Conservation (phyloP, 176 grass and related monocot species). For the Calamus simplicifolius region DNA sequence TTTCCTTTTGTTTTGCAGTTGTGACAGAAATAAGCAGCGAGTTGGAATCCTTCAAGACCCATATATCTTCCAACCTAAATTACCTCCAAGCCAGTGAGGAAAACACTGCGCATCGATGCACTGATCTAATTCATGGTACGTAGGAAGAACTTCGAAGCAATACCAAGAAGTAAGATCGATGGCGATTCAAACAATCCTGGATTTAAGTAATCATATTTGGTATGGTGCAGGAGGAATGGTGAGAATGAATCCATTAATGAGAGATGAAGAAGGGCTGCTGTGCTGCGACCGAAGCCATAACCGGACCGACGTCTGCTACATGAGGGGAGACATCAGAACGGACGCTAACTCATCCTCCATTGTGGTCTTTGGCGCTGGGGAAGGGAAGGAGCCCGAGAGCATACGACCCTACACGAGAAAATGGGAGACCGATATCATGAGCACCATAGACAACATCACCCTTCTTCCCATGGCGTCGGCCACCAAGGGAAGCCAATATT, state of each 20-base stretch:
- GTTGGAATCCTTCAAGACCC: constrained; percentile 65
- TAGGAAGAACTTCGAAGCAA: constrained; percentile 13
- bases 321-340: constrained; percentile 77
- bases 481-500: background rate
- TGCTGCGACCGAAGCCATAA: constrained; percentile 94
- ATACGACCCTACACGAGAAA: constrained; percentile 90
- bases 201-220: background rate
- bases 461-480: constrained; percentile 22
- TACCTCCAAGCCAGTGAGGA: constrained; percentile 56
- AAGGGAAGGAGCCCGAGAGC: constrained; percentile 30
- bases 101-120: constrained; percentile 60
- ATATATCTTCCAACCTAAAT: constrained; percentile 53
- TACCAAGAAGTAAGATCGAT: background rate
- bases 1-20: too few relatives aligned
- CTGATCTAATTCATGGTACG: constrained; percentile 69
- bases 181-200: background rate
- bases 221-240: constrained; percentile 37
- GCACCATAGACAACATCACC: constrained; percentile 62
- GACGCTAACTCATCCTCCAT: constrained; percentile 62
- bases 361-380: constrained; percentile 36
- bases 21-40: constrained; percentile 22
- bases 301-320: constrained; percentile 88
- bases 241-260: background rate
- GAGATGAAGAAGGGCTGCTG: constrained; percentile 32
- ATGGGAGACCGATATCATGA: constrained; percentile 72